These are phyloP conservation scores for Aspergillus thermomutatus DNA, from an alignment of 2,329 filamentous ascomycete species.

Conservation along the genomic window DNA sequence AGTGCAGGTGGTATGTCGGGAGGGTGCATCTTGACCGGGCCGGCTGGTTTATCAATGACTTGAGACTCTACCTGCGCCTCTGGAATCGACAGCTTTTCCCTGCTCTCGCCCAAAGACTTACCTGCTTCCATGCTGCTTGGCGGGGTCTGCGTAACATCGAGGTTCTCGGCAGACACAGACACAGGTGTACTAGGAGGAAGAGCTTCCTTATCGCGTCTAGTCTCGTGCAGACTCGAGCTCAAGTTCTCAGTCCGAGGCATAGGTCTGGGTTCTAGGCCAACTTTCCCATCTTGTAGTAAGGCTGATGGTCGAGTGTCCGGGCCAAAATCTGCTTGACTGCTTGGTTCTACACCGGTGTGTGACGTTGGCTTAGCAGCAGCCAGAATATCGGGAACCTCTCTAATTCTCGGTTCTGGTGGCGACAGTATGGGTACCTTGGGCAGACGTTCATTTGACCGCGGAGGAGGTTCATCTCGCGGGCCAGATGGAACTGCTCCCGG, in stretches of 20 bases:
- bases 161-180: constrained; percentile 23
- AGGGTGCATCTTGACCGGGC: constrained; percentile 12
- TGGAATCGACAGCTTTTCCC: constrained; percentile 33
- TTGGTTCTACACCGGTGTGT: constrained; percentile 17
- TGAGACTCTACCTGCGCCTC: constrained; percentile 31
- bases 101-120: constrained; percentile 27
- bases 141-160: constrained; percentile 17
- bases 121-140: constrained; percentile 26
- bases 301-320: constrained; percentile 24
- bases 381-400: constrained; percentile 17
- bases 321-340: constrained; percentile 16
- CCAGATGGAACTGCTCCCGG: constrained; percentile 20
- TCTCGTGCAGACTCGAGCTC: constrained; percentile 15
- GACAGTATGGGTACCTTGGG: constrained; percentile 12
- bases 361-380: constrained; percentile 8
- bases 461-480: constrained; percentile 22
- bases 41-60: constrained; percentile 25
- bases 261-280: constrained; percentile 17
- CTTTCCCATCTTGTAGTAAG: constrained; percentile 24
- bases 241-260: constrained; percentile 16
- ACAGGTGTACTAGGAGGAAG: constrained; percentile 29
- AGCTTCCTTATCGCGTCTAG: constrained; percentile 24
- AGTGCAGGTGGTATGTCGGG: constrained; percentile 20
- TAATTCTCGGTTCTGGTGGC: constrained; percentile 22
- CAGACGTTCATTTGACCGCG: constrained; percentile 21